These are phyloP conservation scores for Sphaerosporella brunnea DNA, from an alignment of 495 filamentous ascomycete genomes.

Conservation along the genomic window DNA sequence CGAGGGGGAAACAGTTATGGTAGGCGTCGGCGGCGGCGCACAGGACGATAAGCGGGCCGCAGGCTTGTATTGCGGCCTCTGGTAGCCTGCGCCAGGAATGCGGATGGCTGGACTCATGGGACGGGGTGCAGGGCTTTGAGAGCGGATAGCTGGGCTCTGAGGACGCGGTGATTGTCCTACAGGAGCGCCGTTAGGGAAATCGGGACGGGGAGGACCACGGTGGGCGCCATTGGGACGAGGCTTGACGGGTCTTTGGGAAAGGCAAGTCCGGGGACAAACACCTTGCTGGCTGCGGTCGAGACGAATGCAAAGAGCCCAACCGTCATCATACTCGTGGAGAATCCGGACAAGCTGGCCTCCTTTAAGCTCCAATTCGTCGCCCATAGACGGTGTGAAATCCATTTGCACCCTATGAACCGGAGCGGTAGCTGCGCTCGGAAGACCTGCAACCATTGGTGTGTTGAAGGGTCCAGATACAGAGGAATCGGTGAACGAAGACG, in stretches of 20 bases:
- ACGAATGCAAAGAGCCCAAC: slow-evolving; percentile 87
- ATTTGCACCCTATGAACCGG: slow-evolving; percentile 80
- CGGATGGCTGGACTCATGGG: slow-evolving; percentile 8
- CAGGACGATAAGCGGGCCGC: slow-evolving; percentile 9
- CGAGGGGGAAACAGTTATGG: slow-evolving; percentile 17
- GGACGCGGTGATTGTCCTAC: neutral
- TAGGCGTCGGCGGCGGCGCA: slow-evolving; percentile 13
- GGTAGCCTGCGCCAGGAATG: slow-evolving; percentile 14
- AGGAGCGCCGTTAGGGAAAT: slow-evolving; percentile 17
- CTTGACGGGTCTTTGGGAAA: slow-evolving; percentile 83
- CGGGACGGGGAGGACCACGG: slow-evolving; percentile 35
- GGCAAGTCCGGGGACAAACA: slow-evolving; percentile 80
- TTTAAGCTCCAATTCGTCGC: slow-evolving; percentile 68
- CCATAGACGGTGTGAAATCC: slow-evolving; percentile 84
- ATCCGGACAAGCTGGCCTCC: slow-evolving; percentile 71
- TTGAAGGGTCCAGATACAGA: too few relatives aligned
- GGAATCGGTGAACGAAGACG: slow-evolving; percentile 30
- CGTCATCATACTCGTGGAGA: slow-evolving; percentile 94
- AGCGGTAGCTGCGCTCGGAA: slow-evolving; percentile 37
- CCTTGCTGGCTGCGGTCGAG: slow-evolving; percentile 83
- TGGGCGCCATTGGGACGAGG: slow-evolving; percentile 40
- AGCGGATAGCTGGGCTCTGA: slow-evolving; percentile 5
- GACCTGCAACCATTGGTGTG: too few relatives aligned
- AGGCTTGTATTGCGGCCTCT: slow-evolving; percentile 19
- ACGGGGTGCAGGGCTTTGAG: slow-evolving; percentile 11